These are phyloP conservation scores for Trichoderma pleuroti DNA, from an alignment of 2,329 filamentous ascomycete genomes.

Conservation along the genomic window DNA sequence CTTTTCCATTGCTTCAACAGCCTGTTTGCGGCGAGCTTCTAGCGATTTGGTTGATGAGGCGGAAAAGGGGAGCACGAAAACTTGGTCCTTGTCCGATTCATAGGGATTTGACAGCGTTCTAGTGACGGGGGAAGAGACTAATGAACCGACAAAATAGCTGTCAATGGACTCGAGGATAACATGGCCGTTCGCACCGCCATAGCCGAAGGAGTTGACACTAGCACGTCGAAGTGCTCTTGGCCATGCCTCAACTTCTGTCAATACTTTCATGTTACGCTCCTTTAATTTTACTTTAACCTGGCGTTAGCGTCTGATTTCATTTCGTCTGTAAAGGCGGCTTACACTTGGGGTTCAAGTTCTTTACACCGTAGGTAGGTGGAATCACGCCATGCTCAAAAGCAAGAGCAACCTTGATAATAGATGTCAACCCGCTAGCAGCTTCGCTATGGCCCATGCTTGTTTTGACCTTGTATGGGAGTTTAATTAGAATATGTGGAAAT, in stretches of 20 bases:
- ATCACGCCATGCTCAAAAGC: slow-evolving; percentile 21
- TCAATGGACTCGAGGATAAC: slow-evolving; percentile 14
- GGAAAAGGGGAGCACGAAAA: not conserved
- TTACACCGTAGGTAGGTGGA: slow-evolving; percentile 18
- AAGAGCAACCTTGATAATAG: slow-evolving; percentile 22
- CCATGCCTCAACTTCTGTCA: slow-evolving; percentile 3
- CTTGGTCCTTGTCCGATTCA: not conserved
- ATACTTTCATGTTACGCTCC: slow-evolving; percentile 6
- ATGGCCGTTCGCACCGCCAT: slow-evolving; percentile 14
- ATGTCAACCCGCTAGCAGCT: slow-evolving; percentile 22
- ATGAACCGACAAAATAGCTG: slow-evolving; percentile 7
- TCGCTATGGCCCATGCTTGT: slow-evolving; percentile 25
- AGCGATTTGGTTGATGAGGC: slow-evolving; percentile 4
- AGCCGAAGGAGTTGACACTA: slow-evolving; percentile 12
- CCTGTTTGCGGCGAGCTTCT: slow-evolving; percentile 3
- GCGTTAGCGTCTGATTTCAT: not conserved
- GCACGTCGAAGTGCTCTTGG: slow-evolving; percentile 3
- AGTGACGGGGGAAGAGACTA: not conserved
- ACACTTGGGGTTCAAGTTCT: slow-evolving; percentile 15
- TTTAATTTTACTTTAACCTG: not conserved
- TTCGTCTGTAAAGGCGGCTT: not conserved
- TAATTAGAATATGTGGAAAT: not conserved
- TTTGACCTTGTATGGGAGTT: slow-evolving; percentile 18
- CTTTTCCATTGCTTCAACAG: not conserved
- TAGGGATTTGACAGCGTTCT: not conserved